phyloP scores from a whole-genome alignment of 2,329 filamentous ascomycete species.

The Colletotrichum cordylinicola region DNA sequence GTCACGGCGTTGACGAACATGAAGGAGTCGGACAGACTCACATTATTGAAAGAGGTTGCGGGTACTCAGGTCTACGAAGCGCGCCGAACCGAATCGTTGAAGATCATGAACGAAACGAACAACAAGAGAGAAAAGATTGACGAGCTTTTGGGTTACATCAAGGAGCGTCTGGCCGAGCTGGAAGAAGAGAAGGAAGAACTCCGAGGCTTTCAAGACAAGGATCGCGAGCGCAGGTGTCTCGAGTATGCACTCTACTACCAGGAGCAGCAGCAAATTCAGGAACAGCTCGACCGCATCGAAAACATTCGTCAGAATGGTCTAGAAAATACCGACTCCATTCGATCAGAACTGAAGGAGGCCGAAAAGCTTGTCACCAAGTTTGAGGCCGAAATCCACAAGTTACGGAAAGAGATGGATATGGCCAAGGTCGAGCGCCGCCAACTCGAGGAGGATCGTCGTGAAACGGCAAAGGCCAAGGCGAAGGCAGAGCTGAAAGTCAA shows the following conservation, averaged over 20 bases:
- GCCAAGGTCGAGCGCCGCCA: constrained; percentile 85
- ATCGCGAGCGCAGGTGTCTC: constrained; percentile 87
- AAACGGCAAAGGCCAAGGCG: constrained; percentile 79
- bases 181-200: constrained; percentile 98
- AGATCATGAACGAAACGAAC: constrained; percentile 96
- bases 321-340: constrained; percentile 83
- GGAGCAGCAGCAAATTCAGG: constrained; percentile 81
- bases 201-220: constrained; percentile 91
- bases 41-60: constrained; percentile 94
- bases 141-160: constrained; percentile 88
- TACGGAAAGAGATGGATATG: constrained; percentile 84
- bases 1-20: constrained; percentile 97
- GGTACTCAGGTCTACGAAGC: constrained; percentile 97
- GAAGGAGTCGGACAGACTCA: constrained; percentile 92
- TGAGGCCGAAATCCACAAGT: constrained; percentile 78
- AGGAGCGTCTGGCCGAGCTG: constrained; percentile 84
- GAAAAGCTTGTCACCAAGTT: constrained; percentile 81
- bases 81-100: constrained; percentile 86
- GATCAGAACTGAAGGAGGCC: constrained; percentile 75
- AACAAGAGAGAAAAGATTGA: constrained; percentile 96
- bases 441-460: constrained; percentile 87
- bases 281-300: constrained; percentile 83
- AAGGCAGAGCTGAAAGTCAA: constrained; percentile 88
- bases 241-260: constrained; percentile 95
- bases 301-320: constrained; percentile 81